Percentiles rank a stretch among this genome's conserved stretches.
These are phyloP conservation scores for Suaeda aralocaspica DNA, from an alignment of 148 eudicot genomes.

Conservation along the genomic window DNA sequence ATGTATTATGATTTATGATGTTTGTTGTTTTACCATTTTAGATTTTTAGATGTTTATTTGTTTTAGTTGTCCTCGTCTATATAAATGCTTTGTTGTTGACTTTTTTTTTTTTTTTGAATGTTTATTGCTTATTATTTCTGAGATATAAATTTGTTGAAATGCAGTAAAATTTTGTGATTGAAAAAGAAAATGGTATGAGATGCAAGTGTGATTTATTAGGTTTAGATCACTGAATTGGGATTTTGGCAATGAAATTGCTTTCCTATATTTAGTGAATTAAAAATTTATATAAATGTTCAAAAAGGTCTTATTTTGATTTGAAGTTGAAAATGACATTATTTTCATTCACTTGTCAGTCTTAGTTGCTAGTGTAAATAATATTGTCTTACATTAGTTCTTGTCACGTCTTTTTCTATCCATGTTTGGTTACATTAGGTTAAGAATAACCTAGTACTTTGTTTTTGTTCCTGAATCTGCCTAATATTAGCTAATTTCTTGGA, in stretches of 20 bases:
- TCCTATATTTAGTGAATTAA: too few relatives aligned
- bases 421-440: background rate
- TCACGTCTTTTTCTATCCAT: conserved; percentile 5
- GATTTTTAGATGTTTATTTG: too few relatives aligned
- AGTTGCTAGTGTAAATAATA: background rate
- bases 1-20: background rate
- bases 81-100: background rate
- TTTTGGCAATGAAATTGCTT: too few relatives aligned
- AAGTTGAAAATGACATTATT: conserved; percentile 10
- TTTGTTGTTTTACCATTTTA: too few relatives aligned
- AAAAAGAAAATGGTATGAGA: background rate
- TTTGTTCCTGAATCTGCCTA: background rate
- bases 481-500: background rate
- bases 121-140: background rate
- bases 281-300: too few relatives aligned
- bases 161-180: background rate
- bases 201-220: background rate
- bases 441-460: background rate
- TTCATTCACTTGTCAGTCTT: background rate
- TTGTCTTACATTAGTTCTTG: background rate
- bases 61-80: background rate
- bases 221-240: background rate
- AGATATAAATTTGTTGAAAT: background rate
- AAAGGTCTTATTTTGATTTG: conserved; percentile 3
- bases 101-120: too few relatives aligned